Evolutionary conservation across 805 yeast genomes (phyloP), one percentile per base, ranked within the genome.

Genomic region (Wickerhamomyces silvicola): DNA sequence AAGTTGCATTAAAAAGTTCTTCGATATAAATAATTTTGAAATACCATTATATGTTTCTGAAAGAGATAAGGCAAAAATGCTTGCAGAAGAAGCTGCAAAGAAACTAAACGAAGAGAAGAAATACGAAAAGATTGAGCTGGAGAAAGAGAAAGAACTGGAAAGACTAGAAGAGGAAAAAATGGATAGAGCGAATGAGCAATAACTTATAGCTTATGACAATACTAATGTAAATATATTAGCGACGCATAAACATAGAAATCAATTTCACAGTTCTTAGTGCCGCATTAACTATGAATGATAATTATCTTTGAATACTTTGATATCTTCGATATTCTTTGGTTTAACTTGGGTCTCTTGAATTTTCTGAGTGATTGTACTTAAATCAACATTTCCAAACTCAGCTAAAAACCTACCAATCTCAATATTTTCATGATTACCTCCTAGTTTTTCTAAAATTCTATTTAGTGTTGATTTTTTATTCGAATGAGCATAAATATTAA

Each of bases 351-450:
- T 71, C 20, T 68, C 68, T 35, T 64, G 60, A 27, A 81, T 49
- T 51, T 62, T 37, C 18, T 65, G 54, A 2, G 83, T 76, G 3
- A 81, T 65, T 18, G 64, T 41, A 0, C 45, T 44, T 45, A 81
- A 60, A 46, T 72, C 64, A 7, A 70, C 60, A 8, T 44, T 68
- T 62, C 52, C 74, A 56, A 48, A 66, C 6, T 62, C 43, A 28
- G 70, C 81, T 78, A 87, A 68, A 52, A 80, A 84, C 17, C 64
- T 51, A 5, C 96, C 96, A 38, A 88, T 71, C 46, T 85, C 96
- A 24, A 66, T 85, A 59, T 90, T 88, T 60, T 88, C 97, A 50
- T 75, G 84, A 56, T 80, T 82, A 6, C 97, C 97, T 19, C 69
- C 70, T 33, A 87, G 62, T 9, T 72, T 64, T 14, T 66, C 55